Evolutionary conservation across 192 early-diverging fungal species (phyloP).

Genomic region (Coemansia brasiliensis): DNA sequence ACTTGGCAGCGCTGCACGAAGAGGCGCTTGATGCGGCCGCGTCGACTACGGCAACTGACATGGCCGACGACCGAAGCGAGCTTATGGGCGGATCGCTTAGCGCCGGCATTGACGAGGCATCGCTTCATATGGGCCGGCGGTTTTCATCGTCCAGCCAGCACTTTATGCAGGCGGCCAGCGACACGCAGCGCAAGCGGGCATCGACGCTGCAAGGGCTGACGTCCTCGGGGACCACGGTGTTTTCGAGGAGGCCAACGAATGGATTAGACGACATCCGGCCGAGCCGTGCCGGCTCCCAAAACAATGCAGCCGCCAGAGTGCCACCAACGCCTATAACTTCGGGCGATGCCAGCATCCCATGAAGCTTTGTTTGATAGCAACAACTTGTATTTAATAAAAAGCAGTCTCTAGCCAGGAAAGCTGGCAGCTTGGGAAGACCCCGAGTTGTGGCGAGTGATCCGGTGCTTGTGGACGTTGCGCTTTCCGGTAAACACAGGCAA

Average conservation of each 20-base stretch:
- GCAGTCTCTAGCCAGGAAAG: too few relatives aligned
- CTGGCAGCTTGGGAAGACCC: too few relatives aligned
- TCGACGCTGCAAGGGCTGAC: constrained; percentile 49
- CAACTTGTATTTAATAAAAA: too few relatives aligned
- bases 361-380: too few relatives aligned
- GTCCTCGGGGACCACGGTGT: constrained; percentile 21
- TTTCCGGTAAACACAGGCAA: too few relatives aligned
- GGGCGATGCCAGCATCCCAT: neutral
- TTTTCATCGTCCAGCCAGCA: constrained; percentile 37
- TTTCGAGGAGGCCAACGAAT: constrained; percentile 36
- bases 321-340: constrained; percentile 10
- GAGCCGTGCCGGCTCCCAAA: neutral
- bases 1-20: constrained; percentile 36
- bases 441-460: too few relatives aligned
- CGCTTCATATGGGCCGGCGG: constrained; percentile 8
- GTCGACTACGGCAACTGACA: neutral
- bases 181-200: constrained; percentile 44
- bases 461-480: too few relatives aligned
- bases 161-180: constrained; percentile 12
- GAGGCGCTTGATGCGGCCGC: constrained; percentile 14
- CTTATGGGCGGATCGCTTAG: neutral
- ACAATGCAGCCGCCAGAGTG: neutral
- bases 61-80: neutral
- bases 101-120: neutral
- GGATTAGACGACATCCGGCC: constrained; percentile 25